Percentiles rank a stretch among this genome's conserved stretches.
Conservation (phyloP, 1,139 yeast genomes). For the Keqinozyma sinolaborantium region DNA sequence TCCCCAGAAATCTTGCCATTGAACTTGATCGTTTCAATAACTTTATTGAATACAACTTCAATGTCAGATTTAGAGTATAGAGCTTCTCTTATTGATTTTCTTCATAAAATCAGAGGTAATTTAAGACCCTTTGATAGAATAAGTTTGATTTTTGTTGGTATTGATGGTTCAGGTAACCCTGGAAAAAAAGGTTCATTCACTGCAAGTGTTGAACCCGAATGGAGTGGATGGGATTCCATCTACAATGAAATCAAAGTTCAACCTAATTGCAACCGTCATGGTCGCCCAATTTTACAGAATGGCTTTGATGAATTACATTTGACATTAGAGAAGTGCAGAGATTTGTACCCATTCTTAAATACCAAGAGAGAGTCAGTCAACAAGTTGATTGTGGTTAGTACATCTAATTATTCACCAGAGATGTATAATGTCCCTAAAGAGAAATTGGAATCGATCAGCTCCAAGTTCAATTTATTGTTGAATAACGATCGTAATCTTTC, state of each 20-base stretch:
- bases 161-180: constrained; percentile 33
- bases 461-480: constrained; percentile 2
- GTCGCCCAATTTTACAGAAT: constrained; percentile 15
- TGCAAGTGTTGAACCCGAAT: constrained; percentile 48
- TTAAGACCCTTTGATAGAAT: constrained; percentile 46
- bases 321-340: constrained; percentile 27
- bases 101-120: constrained; percentile 22
- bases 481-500: constrained; percentile 16
- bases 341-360: constrained; percentile 27
- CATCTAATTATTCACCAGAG: constrained; percentile 13
- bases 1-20: constrained; percentile 39
- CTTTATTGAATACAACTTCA: constrained; percentile 30
- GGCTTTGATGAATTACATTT: constrained; percentile 21
- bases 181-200: constrained; percentile 46
- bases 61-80: constrained; percentile 32
- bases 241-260: constrained; percentile 38
- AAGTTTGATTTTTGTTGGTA: constrained; percentile 54
- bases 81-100: constrained; percentile 17
- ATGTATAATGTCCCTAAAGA: constrained; percentile 8
- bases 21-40: constrained; percentile 46
- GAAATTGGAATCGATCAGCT: constrained; percentile 1
- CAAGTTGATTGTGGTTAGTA: constrained; percentile 24
- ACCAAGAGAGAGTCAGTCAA: constrained; percentile 16
- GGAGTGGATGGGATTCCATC: constrained; percentile 58
- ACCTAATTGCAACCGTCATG: constrained; percentile 14